Evolutionary conservation across 164 flowering plant species (phyloP), one percentile per base, ranked within the genome.

Genomic region (Chimonanthus praecox): DNA sequence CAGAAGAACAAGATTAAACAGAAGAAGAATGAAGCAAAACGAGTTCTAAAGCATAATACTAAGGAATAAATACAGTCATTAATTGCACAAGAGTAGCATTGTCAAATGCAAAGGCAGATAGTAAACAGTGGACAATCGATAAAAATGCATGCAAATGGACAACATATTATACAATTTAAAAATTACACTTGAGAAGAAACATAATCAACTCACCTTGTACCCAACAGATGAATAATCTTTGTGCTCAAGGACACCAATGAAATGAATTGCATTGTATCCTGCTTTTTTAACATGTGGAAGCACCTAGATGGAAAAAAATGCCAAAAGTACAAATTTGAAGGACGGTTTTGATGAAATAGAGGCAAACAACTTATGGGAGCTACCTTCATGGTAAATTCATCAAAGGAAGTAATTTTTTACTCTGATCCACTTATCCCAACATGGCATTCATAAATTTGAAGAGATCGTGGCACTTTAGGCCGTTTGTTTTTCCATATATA

Each of bases 381-480:
- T 80, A 89, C 98, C 86, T 88, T 88, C 78, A 80, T 78, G 16
- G 84, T 87, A 76, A 95, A 95, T 48, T 90, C 94, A 79, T 72
- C 80, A 81, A 95, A 95, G 66, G 94, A 87, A 58, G 97, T 81
- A 75, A 95, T 76, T 85, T 86, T 88, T 48, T 87, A 20, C 75
- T 88, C 92, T 71, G 82, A 81, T 69, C 98, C 94, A 85, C 98
- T 90, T 43, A 95, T 92, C 49, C 99, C 99, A 77, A 95, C 21
- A 85, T 93, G 99, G 78, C 94, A 90, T 78, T 93, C 99, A 85
- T 95, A 95, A 76, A 93, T 90, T 47, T 96, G 97, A 83, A 95
- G 86, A 58, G 97, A 87, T 72, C 82, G 86, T 68, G 98, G 96
- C 70, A 74, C 84, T 73, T 88, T 73, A 16, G 94, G 99, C 62